Conservation (phyloP, 306 rosid species). For the Fragaria nilgerrensis region DNA sequence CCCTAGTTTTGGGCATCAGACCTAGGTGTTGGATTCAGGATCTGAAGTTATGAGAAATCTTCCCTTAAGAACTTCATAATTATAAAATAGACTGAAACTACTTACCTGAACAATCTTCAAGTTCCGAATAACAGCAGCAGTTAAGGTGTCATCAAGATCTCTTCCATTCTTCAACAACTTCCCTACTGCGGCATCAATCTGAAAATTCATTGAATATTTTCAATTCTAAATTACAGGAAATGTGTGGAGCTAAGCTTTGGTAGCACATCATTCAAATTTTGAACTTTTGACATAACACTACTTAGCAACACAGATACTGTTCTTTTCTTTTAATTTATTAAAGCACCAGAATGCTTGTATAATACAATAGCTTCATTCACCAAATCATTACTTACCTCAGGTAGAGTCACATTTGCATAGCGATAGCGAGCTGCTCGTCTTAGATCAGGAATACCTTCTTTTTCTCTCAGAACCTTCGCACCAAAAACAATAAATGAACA, state of each 20-base stretch:
- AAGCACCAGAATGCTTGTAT: conserved; percentile 6
- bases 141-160: conserved; percentile 68
- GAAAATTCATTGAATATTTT: conserved; percentile 23
- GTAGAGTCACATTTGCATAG: conserved; percentile 62
- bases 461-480: conserved; percentile 68
- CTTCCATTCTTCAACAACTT: conserved; percentile 67
- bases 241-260: background rate
- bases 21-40: background rate
- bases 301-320: background rate
- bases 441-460: conserved; percentile 85
- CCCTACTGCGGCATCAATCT: conserved; percentile 56
- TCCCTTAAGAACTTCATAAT: conserved; percentile 19
- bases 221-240: background rate
- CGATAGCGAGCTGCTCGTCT: conserved; percentile 84
- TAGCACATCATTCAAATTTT: background rate
- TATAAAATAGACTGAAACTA: conserved; percentile 24
- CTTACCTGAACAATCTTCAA: conserved; percentile 81
- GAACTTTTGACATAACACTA: background rate
- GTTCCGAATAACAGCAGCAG: conserved; percentile 71
- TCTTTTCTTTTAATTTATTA: background rate
- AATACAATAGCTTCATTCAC: conserved; percentile 1
- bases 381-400: conserved; percentile 58
- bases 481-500: background rate
- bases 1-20: background rate
- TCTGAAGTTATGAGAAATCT: background rate